Base-by-base conservation (phyloP, 2,329 filamentous ascomycete species). In the Venturia nashicola region DNA sequence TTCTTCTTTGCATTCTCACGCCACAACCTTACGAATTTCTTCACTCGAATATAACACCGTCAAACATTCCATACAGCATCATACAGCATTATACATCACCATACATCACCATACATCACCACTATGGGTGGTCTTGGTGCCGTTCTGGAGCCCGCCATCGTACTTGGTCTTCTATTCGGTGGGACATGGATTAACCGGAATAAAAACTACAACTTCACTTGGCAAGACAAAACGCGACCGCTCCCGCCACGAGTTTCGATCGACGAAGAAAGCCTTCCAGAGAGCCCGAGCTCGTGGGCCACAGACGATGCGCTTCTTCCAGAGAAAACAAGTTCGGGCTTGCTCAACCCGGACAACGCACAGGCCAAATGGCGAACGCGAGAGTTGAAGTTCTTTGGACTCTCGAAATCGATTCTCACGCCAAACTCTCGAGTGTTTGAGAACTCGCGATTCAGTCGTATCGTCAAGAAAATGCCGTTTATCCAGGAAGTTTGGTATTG, bases 401-500 rank as follows among this genome's bases (percentile, higher is more conserved):
- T 78, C 67, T 76, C 72, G 61, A 78, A 71, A 59, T 75, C 79
- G 40, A 76, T 88, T 23, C 76, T 76, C 6, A 83, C 83, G 20
- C 86, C 86, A 2, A 86, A 88, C 71, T 87, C 85, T 0, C 76
- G 76, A 46, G 76, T 82, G 7, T 87, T 86, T 69, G 78, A 81
- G 67, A 79, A 83, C 66, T 81, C 83, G 59, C 74, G 86, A 14
- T 76, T 88, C 61, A 88, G 85, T 71, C 79, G 86, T 5, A 68
- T 90, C 43, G 78, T 90, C 16, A 79, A 79, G 65, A 86, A 83
- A 70, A 84, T 89, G 67, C 88, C 88, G 0, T 91, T 91, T 71
- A 73, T 90, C 36, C 85, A 86, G 1, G 88, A 91, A 73, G 86
- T 83, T 48, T 90, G 87, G 86, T 90, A 90, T 69, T 90, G 87